Evolutionary conservation across 2,329 filamentous ascomycete species (phyloP), one percentile per base, ranked within the genome.

Genomic region (Fusarium buharicum): DNA sequence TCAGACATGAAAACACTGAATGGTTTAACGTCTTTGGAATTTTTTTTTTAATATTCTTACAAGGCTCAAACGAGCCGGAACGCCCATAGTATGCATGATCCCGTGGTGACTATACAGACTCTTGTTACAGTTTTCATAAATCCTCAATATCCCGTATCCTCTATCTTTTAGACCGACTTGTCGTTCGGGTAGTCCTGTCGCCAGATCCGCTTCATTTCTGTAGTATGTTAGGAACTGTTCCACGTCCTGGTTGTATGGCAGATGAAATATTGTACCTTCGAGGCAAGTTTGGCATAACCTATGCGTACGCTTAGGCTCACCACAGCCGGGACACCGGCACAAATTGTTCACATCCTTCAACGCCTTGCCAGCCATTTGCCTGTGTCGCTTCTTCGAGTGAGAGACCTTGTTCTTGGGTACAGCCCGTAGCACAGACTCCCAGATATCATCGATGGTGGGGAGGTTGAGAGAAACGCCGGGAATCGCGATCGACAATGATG

Each of bases 381-480:
- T 87, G 74, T 93, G 89, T 69, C 95, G 86, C 84, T 93, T 97
- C 82, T 95, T 97, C 82, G 92, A 92, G 77, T 99, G 92, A 37
- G 94, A 97, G 30, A 93, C 96, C 86, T 98, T 99, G 82, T 97
- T 98, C 85, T 99, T 99, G 6, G 95, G 95, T 14, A 98, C 95
- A 1, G 95, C 95, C 66, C 89, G 89, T 67, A 99, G 83, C 40
- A 99, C 86, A 6, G 91, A 93, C 68, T 97, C 94, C 94, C 94
- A 98, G 71, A 99, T 88, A 62, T 90, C 91, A 52, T 86, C 88
- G 18, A 97, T 73, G 45, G 81, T 86, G 9, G 81, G 82, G 11
- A 85, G 70, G 53, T 78, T 78, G 54, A 83, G 73, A 66, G 87
- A 82, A 64, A 91, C 80, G 34, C 84, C 80, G 20, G 90, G 86